phyloP scores from a whole-genome alignment of 257 asterid species.

The Gardenia jasminoides region DNA sequence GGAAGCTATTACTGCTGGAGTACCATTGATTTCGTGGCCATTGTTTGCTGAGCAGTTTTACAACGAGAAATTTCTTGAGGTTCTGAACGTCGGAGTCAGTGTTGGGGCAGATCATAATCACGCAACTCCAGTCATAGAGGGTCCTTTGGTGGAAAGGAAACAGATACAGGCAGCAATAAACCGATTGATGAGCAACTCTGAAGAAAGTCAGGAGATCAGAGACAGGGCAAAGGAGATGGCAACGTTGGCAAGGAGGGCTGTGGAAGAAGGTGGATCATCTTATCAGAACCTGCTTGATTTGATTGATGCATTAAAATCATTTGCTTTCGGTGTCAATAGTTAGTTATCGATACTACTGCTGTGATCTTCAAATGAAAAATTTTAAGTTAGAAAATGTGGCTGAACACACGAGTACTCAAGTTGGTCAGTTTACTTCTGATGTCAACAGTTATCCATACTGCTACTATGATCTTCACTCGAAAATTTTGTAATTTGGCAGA shows the following conservation, averaged over 20 bases:
- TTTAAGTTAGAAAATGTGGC: no score
- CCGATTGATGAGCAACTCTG: slow-evolving; percentile 5
- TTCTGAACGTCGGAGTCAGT: slow-evolving; percentile 19
- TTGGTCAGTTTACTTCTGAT: no score
- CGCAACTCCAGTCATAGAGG: not conserved
- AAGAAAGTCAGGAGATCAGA: slow-evolving; percentile 19
- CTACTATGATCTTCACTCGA: not conserved
- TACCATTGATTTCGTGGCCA: slow-evolving; percentile 40
- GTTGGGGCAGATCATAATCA: slow-evolving; percentile 25
- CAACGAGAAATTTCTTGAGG: slow-evolving; percentile 24
- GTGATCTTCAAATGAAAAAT: not conserved
- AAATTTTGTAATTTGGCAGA: not conserved
- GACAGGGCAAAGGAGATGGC: slow-evolving; percentile 5
- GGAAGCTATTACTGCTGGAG: slow-evolving; percentile 27
- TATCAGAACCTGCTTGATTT: slow-evolving; percentile 13
- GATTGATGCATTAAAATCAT: slow-evolving; percentile 17
- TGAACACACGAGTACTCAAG: no score
- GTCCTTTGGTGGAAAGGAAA: slow-evolving; percentile 8
- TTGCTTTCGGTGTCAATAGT: slow-evolving; percentile 10
- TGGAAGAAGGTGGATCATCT: slow-evolving; percentile 30
- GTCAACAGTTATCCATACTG: not conserved
- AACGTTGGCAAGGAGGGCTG: slow-evolving; percentile 11
- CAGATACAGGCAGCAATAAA: slow-evolving; percentile 18
- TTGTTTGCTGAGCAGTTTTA: slow-evolving; percentile 32
- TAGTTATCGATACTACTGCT: not conserved